A percentile compares a stretch with the other conserved stretches of the same genome.
Conservation (phyloP, 345 rosid species). For the Eucalyptus erythrocorys region DNA sequence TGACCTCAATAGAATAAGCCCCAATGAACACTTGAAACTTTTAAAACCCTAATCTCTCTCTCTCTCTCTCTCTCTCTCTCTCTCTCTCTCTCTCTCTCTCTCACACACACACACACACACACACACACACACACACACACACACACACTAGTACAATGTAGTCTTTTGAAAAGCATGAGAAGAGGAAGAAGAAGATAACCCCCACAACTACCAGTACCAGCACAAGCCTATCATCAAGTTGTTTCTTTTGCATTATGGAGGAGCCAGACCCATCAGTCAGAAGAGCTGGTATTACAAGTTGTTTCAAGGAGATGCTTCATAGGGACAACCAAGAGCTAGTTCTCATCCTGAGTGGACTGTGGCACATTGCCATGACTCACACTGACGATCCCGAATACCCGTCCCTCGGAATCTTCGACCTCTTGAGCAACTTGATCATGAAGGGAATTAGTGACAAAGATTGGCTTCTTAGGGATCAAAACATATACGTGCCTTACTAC, state of each 20-base stretch:
- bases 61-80: neutral
- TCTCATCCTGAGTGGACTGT: constrained; percentile 54
- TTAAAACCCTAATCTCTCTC: neutral
- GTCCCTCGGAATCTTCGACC: constrained; percentile 60
- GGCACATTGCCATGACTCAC: constrained; percentile 68
- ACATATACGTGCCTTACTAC: constrained; percentile 78
- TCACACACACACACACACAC: rapidly evolving
- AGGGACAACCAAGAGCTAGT: constrained; percentile 50
- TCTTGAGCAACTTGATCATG: constrained; percentile 57
- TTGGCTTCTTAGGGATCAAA: constrained; percentile 76
- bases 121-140: neutral
- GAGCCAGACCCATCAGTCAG: constrained; percentile 40
- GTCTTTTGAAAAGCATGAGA: neutral
- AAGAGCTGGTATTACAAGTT: constrained; percentile 31
- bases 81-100: neutral
- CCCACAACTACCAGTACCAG: neutral
- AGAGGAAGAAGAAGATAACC: neutral
- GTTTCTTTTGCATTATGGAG: constrained; percentile 68
- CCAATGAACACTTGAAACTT: neutral
- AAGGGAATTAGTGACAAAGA: constrained; percentile 24
- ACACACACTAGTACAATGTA: neutral
- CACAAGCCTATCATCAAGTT: constrained; percentile 5
- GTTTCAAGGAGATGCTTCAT: constrained; percentile 54
- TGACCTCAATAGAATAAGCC: neutral
- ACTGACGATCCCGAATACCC: constrained; percentile 79